Percentiles rank a stretch among this genome's conserved stretches.
phyloP scores from a whole-genome alignment of 495 filamentous ascomycete genomes.

The Aspergillus avenaceus region DNA sequence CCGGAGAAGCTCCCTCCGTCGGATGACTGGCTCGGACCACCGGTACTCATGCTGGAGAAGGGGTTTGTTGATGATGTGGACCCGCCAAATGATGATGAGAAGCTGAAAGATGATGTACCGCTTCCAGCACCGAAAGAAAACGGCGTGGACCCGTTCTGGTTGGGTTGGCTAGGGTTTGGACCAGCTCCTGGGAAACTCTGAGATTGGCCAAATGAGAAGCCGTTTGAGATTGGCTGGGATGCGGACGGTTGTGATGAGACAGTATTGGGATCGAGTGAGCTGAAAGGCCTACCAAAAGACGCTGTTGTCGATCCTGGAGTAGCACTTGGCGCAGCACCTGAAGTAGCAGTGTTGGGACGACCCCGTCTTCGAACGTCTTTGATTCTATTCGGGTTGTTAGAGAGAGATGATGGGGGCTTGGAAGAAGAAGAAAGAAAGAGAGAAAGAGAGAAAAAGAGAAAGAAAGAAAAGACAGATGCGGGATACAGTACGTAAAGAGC shows the following conservation, averaged over 20 bases:
- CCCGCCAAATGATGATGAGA: slow-evolving; percentile 27
- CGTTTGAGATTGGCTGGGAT: slow-evolving; percentile 25
- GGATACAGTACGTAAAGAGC: not conserved
- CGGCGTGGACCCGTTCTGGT: slow-evolving; percentile 26
- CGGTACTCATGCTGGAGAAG: slow-evolving; percentile 30
- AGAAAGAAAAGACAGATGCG: not conserved
- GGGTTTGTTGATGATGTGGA: slow-evolving; percentile 27
- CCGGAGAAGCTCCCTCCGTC: slow-evolving; percentile 20
- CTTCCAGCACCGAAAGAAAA: slow-evolving; percentile 37
- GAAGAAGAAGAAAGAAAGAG: slow-evolving; percentile 1
- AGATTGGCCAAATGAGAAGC: slow-evolving; percentile 44
- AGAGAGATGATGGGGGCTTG: not conserved
- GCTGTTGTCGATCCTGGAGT: slow-evolving; percentile 16
- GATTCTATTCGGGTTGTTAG: slow-evolving; percentile 27
- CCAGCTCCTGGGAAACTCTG: slow-evolving; percentile 43
- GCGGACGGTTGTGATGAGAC: slow-evolving; percentile 23
- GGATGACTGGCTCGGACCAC: slow-evolving; percentile 15
- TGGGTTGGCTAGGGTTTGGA: slow-evolving; percentile 21
- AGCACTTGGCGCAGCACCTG: too few species aligned
- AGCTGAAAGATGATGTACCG: slow-evolving; percentile 31
- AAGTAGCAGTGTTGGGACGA: slow-evolving; percentile 19
- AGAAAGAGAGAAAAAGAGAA: slow-evolving; percentile 1
- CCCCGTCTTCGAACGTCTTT: slow-evolving; percentile 30
- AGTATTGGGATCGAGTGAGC: slow-evolving; percentile 23
- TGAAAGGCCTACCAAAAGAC: slow-evolving; percentile 27